Evolutionary conservation across 768 basidiomycete species (phyloP).

Genomic region (Trametes meyenii): DNA sequence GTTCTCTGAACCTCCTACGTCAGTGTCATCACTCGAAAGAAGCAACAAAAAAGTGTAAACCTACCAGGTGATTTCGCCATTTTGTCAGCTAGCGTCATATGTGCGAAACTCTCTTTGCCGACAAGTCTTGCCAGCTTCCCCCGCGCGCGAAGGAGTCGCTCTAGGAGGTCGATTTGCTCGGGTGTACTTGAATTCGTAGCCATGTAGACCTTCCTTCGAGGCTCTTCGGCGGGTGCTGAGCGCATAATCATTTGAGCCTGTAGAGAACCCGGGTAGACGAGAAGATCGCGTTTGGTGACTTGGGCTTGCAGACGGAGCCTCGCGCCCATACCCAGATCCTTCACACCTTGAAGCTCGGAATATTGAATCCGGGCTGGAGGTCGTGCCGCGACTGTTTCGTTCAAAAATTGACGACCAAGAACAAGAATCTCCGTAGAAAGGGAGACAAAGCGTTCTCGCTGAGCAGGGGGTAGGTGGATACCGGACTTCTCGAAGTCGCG

Average conservation of each 20-base stretch:
- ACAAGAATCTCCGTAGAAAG: slow-evolving; percentile 88
- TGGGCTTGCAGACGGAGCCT: slow-evolving; percentile 74
- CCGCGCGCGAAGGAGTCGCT: slow-evolving; percentile 72
- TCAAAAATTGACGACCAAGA: slow-evolving; percentile 85
- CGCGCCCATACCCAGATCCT: slow-evolving; percentile 77
- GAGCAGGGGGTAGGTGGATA: slow-evolving; percentile 78
- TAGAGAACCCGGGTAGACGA: slow-evolving; percentile 82
- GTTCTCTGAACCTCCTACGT: slow-evolving; percentile 57
- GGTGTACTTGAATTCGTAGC: slow-evolving; percentile 77
- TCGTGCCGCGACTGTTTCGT: slow-evolving; percentile 61
- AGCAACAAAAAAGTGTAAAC: slow-evolving; percentile 23
- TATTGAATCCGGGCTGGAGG: slow-evolving; percentile 70
- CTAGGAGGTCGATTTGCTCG: slow-evolving; percentile 76
- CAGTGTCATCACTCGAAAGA: background rate
- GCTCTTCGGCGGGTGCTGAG: slow-evolving; percentile 82
- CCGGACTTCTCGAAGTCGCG: slow-evolving; percentile 98
- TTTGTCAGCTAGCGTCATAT: slow-evolving; percentile 89
- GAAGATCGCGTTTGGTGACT: slow-evolving; percentile 73
- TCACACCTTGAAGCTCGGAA: slow-evolving; percentile 69
- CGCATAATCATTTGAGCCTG: slow-evolving; percentile 95
- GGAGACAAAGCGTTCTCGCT: slow-evolving; percentile 83
- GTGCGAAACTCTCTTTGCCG: slow-evolving; percentile 83
- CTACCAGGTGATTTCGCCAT: slow-evolving; percentile 95
- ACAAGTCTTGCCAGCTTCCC: slow-evolving; percentile 84
- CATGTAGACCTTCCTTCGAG: slow-evolving; percentile 80